phyloP scores from a whole-genome alignment of 768 basidiomycete species.

The Lenzites betulinus region DNA sequence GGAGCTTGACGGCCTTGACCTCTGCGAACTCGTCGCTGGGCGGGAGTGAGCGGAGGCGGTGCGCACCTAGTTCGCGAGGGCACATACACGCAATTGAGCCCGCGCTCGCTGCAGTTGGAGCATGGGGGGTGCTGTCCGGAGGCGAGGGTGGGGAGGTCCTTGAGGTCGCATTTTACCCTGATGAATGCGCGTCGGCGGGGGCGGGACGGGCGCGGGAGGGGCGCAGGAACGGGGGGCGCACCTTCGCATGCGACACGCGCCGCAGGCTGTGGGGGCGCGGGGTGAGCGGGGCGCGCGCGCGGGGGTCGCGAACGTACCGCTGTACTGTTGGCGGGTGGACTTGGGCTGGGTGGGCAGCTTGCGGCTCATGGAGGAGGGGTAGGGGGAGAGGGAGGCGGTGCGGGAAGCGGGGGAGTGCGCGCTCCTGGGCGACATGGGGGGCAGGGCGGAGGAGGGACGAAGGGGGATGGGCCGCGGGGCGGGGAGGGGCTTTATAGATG shows the following conservation, averaged over 20 bases:
- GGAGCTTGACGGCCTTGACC: slow-evolving; percentile 85
- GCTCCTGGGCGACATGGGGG: slow-evolving; percentile 56
- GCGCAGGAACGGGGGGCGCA: slow-evolving; percentile 33
- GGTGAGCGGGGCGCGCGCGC: slow-evolving; percentile 38
- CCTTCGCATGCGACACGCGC: slow-evolving; percentile 90
- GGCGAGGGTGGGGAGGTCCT: slow-evolving; percentile 66
- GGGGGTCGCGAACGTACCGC: slow-evolving; percentile 35
- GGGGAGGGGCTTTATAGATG: slow-evolving; percentile 20
- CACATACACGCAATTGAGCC: slow-evolving; percentile 90
- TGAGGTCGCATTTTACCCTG: slow-evolving; percentile 93
- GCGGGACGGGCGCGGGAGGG: slow-evolving; percentile 10
- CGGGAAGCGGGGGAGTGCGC: slow-evolving; percentile 22
- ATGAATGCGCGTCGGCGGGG: not conserved
- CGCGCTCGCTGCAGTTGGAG: slow-evolving; percentile 88
- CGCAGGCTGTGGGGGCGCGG: slow-evolving; percentile 81
- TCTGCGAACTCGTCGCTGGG: slow-evolving; percentile 88
- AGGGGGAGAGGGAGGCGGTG: slow-evolving; percentile 24
- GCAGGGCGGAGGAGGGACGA: slow-evolving; percentile 29
- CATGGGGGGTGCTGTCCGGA: slow-evolving; percentile 54
- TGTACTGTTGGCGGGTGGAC: slow-evolving; percentile 29
- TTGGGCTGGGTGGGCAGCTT: slow-evolving; percentile 29
- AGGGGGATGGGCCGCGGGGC: slow-evolving; percentile 27
- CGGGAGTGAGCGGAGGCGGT: slow-evolving; percentile 8
- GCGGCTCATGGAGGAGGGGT: slow-evolving; percentile 17
- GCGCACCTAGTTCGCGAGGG: not conserved